Conservation (phyloP, 1,139 yeast genomes). For the Candida buenavistaensis region DNA sequence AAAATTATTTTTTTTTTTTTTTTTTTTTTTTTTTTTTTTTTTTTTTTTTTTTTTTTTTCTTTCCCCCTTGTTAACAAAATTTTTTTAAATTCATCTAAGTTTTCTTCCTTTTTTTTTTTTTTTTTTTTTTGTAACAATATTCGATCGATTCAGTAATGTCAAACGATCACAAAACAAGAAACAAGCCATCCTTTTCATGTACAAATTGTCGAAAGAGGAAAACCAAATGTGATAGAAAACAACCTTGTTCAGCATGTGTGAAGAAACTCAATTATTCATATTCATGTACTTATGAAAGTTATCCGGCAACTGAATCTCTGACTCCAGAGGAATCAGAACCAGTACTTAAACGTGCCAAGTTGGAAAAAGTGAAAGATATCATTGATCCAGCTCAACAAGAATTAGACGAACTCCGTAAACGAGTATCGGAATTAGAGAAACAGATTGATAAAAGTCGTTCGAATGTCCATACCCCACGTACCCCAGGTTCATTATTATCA, state of each 20-base stretch:
- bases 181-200: slow-evolving; percentile 28
- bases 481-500: slow-evolving; percentile 2
- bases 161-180: slow-evolving; percentile 11
- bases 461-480: background rate
- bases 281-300: slow-evolving; percentile 23
- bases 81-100: background rate
- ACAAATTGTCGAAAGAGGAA: slow-evolving; percentile 28
- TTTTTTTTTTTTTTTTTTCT: background rate
- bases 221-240: slow-evolving; percentile 30
- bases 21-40: background rate
- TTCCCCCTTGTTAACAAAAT: too few species aligned
- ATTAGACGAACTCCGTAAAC: slow-evolving; percentile 5
- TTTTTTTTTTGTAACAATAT: background rate
- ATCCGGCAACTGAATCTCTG: background rate
- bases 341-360: background rate
- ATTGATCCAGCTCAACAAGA: slow-evolving; percentile 6
- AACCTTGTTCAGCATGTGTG: slow-evolving; percentile 30
- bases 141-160: background rate
- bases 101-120: background rate
- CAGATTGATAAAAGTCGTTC: background rate
- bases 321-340: background rate
- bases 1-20: too few species aligned
- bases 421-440: slow-evolving; percentile 6
- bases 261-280: slow-evolving; percentile 18
- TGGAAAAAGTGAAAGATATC: background rate